These are phyloP conservation scores for Lepraria neglecta DNA, from an alignment of 495 filamentous ascomycete species.

Conservation along the genomic window DNA sequence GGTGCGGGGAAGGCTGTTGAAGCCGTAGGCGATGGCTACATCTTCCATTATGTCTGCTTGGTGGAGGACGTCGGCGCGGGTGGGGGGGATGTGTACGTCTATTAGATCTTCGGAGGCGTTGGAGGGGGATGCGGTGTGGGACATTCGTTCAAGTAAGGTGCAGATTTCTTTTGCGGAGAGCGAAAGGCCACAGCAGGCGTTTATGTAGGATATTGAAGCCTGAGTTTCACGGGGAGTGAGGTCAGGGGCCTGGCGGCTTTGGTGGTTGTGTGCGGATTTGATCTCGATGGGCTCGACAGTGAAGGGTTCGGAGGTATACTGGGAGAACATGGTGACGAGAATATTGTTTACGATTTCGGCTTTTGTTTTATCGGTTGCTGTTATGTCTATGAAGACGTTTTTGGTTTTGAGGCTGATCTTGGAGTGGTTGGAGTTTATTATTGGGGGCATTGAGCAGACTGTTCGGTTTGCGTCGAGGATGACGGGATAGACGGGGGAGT, in stretches of 20 bases:
- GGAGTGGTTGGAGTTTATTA: conserved; percentile 95
- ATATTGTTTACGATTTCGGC: conserved; percentile 92
- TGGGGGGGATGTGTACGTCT: conserved; percentile 76
- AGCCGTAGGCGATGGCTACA: conserved; percentile 89
- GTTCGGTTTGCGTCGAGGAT: conserved; percentile 83
- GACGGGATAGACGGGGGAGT: conserved; percentile 92
- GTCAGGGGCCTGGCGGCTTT: conserved; percentile 73
- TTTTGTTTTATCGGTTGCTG: conserved; percentile 94
- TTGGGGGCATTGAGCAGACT: conserved; percentile 90
- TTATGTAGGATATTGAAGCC: conserved; percentile 86
- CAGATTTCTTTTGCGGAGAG: conserved; percentile 66
- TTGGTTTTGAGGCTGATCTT: conserved; percentile 86
- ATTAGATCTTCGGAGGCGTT: conserved; percentile 55
- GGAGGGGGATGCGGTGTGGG: conserved; percentile 61
- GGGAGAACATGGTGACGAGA: conserved; percentile 94
- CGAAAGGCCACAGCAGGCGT: conserved; percentile 77
- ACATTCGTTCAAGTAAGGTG: conserved; percentile 78
- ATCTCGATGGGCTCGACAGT: conserved; percentile 91
- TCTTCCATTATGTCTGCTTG: conserved; percentile 99
- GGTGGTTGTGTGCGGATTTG: conserved; percentile 80
- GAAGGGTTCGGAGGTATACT: conserved; percentile 82
- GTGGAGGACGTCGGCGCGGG: conserved; percentile 89
- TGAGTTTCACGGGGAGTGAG: conserved; percentile 66
- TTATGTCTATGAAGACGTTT: conserved; percentile 96
- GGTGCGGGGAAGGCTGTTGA: conserved; percentile 81